Percentiles rank a stretch among this genome's conserved stretches.
Conservation (phyloP, 169 alveolate species). For the Plasmodium vivax region DNA sequence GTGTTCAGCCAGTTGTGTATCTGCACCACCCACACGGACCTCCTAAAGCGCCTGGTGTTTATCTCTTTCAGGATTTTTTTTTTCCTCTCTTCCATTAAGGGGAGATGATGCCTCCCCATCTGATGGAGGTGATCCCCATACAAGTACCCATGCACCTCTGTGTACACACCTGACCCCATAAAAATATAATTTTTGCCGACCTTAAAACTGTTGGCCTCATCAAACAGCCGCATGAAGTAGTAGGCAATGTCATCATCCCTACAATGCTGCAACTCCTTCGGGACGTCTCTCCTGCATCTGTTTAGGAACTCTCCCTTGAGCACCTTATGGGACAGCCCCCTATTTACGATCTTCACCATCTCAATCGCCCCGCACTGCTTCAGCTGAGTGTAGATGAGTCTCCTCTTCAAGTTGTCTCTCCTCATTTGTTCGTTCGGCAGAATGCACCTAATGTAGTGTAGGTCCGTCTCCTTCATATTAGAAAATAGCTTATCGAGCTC, state of each 20-base stretch:
- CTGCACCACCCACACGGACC: conserved; percentile 29
- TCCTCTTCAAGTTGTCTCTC: conserved; percentile 17
- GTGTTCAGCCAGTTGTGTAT: conserved; percentile 32
- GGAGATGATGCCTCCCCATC: not conserved
- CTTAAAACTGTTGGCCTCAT: not conserved
- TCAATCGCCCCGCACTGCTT: conserved; percentile 71
- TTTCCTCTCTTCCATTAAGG: not conserved
- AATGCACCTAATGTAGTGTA: conserved; percentile 78
- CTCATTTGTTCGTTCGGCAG: conserved; percentile 78
- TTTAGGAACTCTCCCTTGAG: conserved; percentile 17
- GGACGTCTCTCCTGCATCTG: not conserved
- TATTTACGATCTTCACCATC: conserved; percentile 44
- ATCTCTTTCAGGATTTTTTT: conserved; percentile 18
- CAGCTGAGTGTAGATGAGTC: conserved; percentile 27
- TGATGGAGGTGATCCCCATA: not conserved
- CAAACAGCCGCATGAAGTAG: conserved; percentile 56
- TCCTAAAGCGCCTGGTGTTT: not conserved
- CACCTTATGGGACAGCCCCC: conserved; percentile 57
- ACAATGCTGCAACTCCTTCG: conserved; percentile 17
- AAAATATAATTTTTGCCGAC: conserved; percentile 34
- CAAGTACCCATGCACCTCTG: conserved; percentile 20
- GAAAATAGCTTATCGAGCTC: conserved; percentile 77
- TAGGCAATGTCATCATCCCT: conserved; percentile 16
- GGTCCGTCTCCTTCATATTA: conserved; percentile 73
- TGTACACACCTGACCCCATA: conserved; percentile 31